phyloP scores from a whole-genome alignment of 495 filamentous ascomycete genomes.

The Tuber microsphaerosporum region DNA sequence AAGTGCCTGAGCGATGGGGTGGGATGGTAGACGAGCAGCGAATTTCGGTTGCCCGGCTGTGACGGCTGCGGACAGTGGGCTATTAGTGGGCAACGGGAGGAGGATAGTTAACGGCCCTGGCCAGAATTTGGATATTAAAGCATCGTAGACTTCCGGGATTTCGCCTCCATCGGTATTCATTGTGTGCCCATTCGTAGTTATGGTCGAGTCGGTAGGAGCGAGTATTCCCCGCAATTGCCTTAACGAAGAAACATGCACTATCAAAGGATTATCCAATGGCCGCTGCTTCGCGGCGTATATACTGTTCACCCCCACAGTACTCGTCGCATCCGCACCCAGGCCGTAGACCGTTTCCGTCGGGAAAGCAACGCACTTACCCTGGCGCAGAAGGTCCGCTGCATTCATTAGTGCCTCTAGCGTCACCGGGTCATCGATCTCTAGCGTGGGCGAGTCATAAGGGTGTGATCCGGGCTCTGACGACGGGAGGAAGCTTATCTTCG shows the following conservation, averaged over 20 bases:
- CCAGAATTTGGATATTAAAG: slow-evolving; percentile 81
- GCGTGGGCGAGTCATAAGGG: slow-evolving; percentile 35
- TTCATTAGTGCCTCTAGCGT: slow-evolving; percentile 18
- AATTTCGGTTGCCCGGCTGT: slow-evolving; percentile 78
- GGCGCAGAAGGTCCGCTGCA: slow-evolving; percentile 25
- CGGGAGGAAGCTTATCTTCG: slow-evolving; percentile 26
- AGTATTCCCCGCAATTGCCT: slow-evolving; percentile 66
- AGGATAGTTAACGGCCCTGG: slow-evolving; percentile 91
- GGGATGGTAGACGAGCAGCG: slow-evolving; percentile 80
- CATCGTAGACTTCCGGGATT: slow-evolving; percentile 74
- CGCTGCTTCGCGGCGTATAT: slow-evolving; percentile 88
- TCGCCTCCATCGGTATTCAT: slow-evolving; percentile 37
- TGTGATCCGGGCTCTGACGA: slow-evolving; percentile 27
- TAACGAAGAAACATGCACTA: slow-evolving; percentile 81
- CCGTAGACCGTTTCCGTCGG: slow-evolving; percentile 98
- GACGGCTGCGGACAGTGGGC: slow-evolving; percentile 72
- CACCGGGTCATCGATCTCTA: slow-evolving; percentile 23
- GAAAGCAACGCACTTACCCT: slow-evolving; percentile 61
- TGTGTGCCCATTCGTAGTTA: slow-evolving; percentile 8
- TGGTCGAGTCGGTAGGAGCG: slow-evolving; percentile 34
- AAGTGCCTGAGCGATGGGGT: slow-evolving; percentile 72
- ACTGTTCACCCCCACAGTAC: slow-evolving; percentile 70
- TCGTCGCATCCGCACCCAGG: slow-evolving; percentile 86
- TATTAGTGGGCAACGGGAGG: slow-evolving; percentile 62
- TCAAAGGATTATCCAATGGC: slow-evolving; percentile 89